These are phyloP conservation scores for Effrenium voratum DNA, from an alignment of 73 alveolate species.

Conservation along the genomic window DNA sequence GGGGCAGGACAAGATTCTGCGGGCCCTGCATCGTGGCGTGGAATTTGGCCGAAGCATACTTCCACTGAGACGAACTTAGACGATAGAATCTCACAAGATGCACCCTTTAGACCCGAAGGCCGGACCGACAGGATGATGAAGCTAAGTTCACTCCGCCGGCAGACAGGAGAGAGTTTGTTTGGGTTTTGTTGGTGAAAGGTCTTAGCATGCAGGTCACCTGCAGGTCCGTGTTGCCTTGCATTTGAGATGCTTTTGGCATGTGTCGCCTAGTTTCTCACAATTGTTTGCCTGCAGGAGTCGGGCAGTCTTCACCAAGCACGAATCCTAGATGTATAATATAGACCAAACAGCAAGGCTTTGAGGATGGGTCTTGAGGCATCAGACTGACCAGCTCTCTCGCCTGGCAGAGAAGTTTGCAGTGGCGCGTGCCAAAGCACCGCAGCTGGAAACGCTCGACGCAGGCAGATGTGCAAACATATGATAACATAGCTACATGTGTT, in stretches of 20 bases:
- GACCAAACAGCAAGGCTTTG: neutral
- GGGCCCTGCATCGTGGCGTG: constrained; percentile 12
- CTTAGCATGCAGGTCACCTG: neutral
- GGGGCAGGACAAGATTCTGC: constrained; percentile 20
- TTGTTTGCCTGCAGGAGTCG: neutral
- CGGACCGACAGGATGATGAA: constrained; percentile 27
- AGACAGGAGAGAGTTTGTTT: neutral
- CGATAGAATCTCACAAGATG: no score
- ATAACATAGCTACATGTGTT: no score
- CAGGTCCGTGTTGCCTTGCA: neutral
- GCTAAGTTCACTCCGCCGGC: neutral
- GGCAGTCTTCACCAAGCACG: constrained; percentile 6
- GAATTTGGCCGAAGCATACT: constrained; percentile 8
- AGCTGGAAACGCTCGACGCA: constrained; percentile 8
- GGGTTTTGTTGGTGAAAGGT: neutral
- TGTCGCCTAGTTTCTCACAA: neutral
- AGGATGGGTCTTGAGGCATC: neutral
- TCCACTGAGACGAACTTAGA: no score
- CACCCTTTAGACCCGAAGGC: neutral
- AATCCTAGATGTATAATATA: neutral
- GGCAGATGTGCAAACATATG: no score
- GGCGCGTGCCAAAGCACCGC: neutral
- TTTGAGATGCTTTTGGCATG: neutral
- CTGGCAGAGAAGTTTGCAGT: constrained; percentile 4
- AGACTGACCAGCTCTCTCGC: constrained; percentile 50